phyloP scores from a whole-genome alignment of 257 asterid genomes.

The Solanum chilense region DNA sequence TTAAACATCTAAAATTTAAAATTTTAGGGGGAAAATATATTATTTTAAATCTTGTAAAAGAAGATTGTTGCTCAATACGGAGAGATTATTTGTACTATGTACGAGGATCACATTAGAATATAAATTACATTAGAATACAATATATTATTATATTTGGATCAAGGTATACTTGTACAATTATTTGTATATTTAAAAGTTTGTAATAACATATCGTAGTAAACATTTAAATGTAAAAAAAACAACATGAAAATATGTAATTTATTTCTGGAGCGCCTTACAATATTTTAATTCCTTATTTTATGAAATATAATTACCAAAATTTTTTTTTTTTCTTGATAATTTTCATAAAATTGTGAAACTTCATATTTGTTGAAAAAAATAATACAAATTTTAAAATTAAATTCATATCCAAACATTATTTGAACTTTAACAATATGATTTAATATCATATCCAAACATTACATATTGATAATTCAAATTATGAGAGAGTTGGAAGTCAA shows the following conservation, averaged over 20 bases:
- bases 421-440: too few relatives aligned
- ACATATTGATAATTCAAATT: not conserved
- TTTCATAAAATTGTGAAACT: too few relatives aligned
- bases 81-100: not conserved
- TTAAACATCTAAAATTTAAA: not conserved
- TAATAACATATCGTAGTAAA: too few relatives aligned
- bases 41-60: not conserved
- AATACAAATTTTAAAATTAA: too few relatives aligned
- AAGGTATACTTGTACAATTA: not conserved
- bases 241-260: not conserved
- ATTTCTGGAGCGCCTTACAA: rapidly evolving
- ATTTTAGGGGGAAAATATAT: not conserved
- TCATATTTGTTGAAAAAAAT: not conserved
- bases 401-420: not conserved
- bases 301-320: too few relatives aligned
- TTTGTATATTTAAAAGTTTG: not conserved
- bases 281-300: too few relatives aligned
- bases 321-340: too few relatives aligned
- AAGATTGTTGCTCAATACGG: not conserved
- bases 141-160: not conserved
- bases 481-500: not conserved
- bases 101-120: too few relatives aligned
- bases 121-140: not conserved
- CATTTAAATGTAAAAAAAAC: not conserved
- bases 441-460: not conserved